Percentiles rank a stretch among this genome's conserved stretches.
Conservation (phyloP, 306 rosid species). For the Mimosa bimucronata region DNA sequence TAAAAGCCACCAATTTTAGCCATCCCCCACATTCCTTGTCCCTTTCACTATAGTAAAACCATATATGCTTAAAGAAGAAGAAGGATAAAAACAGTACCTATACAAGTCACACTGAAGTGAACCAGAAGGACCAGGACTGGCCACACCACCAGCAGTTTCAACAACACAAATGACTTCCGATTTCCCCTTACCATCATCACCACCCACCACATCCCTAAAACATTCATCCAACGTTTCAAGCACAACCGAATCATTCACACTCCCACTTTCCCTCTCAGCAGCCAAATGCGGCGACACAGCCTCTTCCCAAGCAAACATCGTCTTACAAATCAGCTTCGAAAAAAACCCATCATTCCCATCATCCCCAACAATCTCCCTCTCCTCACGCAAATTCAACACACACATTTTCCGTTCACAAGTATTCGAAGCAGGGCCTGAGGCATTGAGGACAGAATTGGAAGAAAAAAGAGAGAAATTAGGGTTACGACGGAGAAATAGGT, state of each 20-base stretch:
- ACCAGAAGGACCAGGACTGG: constrained; percentile 94
- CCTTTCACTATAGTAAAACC: neutral
- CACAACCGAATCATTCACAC: constrained; percentile 57
- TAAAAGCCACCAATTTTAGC: neutral
- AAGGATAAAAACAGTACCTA: constrained; percentile 47
- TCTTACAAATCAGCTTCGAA: constrained; percentile 73
- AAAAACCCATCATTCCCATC: too few relatives aligned
- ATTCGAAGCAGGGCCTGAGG: constrained; percentile 50
- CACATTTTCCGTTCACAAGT: constrained; percentile 32
- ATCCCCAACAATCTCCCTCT: constrained; percentile 23
- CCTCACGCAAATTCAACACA: constrained; percentile 38
- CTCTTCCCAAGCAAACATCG: constrained; percentile 85
- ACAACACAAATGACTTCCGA: constrained; percentile 63
- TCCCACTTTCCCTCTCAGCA: constrained; percentile 68
- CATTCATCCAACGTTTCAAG: constrained; percentile 54
- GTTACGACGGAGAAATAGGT: constrained; percentile 50
- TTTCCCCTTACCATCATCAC: constrained; percentile 43
- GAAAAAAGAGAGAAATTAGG: constrained; percentile 48
- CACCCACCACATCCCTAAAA: constrained; percentile 46
- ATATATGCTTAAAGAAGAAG: neutral
- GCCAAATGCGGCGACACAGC: constrained; percentile 93
- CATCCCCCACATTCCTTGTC: constrained; percentile 1
- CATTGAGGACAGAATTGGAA: constrained; percentile 59
- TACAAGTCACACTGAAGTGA: constrained; percentile 94
- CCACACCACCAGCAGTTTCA: constrained; percentile 95